Evolutionary conservation across 345 rosid genomes (phyloP).

Genomic region (Ailanthus altissimus): DNA sequence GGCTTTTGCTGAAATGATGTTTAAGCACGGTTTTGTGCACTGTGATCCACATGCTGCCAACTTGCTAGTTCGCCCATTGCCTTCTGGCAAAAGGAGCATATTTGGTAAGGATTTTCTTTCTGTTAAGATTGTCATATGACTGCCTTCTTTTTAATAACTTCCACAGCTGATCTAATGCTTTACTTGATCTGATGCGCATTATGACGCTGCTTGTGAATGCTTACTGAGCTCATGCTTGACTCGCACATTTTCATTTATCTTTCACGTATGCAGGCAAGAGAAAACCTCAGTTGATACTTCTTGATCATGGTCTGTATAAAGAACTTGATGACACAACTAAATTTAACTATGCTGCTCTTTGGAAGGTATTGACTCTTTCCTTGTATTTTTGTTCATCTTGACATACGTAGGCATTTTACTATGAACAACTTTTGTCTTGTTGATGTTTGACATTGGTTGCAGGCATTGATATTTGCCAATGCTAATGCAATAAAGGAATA

Average conservation of each 20-base stretch:
- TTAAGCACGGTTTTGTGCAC: conserved; percentile 94
- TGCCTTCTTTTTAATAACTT: conserved; percentile 7
- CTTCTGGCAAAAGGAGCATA: conserved; percentile 56
- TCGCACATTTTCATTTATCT: not conserved
- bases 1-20: conserved; percentile 95
- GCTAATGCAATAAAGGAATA: conserved; percentile 81
- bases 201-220: not conserved
- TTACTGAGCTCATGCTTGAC: not conserved
- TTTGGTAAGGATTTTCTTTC: conserved; percentile 44
- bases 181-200: not conserved
- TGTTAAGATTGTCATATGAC: conserved; percentile 24
- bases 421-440: conserved; percentile 3
- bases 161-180: not conserved
- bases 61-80: conserved; percentile 78
- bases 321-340: conserved; percentile 79
- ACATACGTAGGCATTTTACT: conserved; percentile 8
- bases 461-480: conserved; percentile 83
- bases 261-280: conserved; percentile 46
- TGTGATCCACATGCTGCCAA: conserved; percentile 99
- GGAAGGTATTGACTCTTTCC: conserved; percentile 55
- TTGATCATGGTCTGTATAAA: conserved; percentile 91
- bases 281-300: conserved; percentile 85
- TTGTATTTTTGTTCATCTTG: not conserved
- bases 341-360: conserved; percentile 82
- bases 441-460: conserved; percentile 19